Conservation (phyloP, 768 basidiomycete genomes). For the Suillus cothurnatus region DNA sequence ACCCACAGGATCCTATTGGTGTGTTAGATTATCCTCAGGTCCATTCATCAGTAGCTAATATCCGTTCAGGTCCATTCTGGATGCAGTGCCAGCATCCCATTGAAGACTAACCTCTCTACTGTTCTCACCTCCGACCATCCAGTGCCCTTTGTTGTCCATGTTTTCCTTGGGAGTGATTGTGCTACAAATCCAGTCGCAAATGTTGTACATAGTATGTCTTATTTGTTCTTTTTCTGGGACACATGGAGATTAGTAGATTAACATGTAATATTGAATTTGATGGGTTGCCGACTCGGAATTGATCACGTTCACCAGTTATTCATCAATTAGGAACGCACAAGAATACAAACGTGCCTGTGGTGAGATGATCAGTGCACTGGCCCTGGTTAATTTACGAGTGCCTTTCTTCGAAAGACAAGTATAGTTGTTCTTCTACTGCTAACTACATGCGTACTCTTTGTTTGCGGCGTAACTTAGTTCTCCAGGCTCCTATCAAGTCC, state of each 20-base stretch:
- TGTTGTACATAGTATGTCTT: conserved; percentile 1
- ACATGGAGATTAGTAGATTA: background rate
- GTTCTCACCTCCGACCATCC: background rate
- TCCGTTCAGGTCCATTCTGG: conserved; percentile 30
- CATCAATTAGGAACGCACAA: background rate
- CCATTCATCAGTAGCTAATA: background rate
- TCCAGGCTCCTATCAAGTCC: too few species aligned
- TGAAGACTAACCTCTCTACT: conserved; percentile 19
- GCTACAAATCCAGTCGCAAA: background rate
- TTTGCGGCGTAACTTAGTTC: background rate
- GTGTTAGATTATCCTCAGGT: background rate
- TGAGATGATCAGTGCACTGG: background rate
- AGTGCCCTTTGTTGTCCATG: background rate
- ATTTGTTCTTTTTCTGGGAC: background rate
- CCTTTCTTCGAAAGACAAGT: background rate
- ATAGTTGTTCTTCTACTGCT: background rate
- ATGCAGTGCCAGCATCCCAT: conserved; percentile 25
- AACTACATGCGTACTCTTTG: background rate
- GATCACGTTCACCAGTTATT: background rate
- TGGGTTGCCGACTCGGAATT: background rate
- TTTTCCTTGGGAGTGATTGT: background rate
- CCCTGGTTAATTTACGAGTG: background rate
- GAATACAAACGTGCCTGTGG: background rate
- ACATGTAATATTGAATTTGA: background rate
- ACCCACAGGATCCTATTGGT: conserved; percentile 52